A percentile compares a stretch with the other conserved stretches of the same genome.
These are phyloP conservation scores for Lachancea nothofagi DNA, from an alignment of 805 yeast genomes.

Conservation along the genomic window DNA sequence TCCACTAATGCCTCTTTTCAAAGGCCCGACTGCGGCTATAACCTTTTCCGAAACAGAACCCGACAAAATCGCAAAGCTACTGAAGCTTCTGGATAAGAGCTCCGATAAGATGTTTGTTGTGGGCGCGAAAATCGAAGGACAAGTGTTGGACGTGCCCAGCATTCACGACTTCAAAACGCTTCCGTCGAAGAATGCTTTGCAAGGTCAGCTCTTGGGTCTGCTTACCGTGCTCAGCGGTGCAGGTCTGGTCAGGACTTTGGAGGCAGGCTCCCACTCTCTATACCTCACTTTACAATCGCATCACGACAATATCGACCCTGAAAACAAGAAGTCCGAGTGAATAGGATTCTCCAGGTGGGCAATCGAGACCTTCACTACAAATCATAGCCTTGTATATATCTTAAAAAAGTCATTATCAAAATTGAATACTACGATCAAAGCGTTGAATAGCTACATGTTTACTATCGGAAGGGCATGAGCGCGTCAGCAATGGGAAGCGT, in stretches of 20 bases:
- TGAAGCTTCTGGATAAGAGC: constrained; percentile 55
- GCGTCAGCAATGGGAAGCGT: too few species aligned
- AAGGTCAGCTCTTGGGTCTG: constrained; percentile 76
- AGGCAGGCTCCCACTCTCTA: constrained; percentile 58
- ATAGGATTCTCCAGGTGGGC: too few species aligned
- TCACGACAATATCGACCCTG: constrained; percentile 37
- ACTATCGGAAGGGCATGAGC: too few species aligned
- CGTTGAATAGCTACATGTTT: too few species aligned
- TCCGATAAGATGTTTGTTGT: constrained; percentile 72
- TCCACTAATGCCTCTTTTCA: constrained; percentile 63
- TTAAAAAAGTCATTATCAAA: too few species aligned
- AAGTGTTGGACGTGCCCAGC: constrained; percentile 45
- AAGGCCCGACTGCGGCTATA: constrained; percentile 84
- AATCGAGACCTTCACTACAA: too few species aligned
- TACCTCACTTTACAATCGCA: constrained; percentile 72
- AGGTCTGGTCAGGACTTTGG: constrained; percentile 77
- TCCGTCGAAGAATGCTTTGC: constrained; percentile 65
- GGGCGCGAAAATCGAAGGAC: constrained; percentile 77
- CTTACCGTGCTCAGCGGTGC: constrained; percentile 85
- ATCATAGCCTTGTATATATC: constrained; percentile 8
- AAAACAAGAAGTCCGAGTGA: constrained; percentile 7
- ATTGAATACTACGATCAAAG: too few species aligned
- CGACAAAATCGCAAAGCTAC: constrained; percentile 50
- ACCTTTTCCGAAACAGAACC: constrained; percentile 68
- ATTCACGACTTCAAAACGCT: constrained; percentile 64